phyloP scores from a whole-genome alignment of 2,329 filamentous ascomycete genomes.

The Claviceps purpurea region DNA sequence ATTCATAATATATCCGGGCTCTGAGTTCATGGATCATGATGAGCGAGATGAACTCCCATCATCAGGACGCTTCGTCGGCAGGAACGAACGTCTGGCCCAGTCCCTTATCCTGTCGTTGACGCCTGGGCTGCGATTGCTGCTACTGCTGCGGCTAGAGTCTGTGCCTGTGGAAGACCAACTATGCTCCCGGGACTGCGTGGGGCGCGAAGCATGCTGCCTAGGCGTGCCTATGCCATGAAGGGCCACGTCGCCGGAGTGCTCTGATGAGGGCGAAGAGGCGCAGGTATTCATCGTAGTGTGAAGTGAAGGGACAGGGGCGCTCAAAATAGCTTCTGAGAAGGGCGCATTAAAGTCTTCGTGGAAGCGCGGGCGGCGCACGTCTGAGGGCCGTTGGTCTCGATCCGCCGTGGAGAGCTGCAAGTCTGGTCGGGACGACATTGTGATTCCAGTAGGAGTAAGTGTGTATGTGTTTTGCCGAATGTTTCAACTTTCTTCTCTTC shows the following conservation, averaged over 20 bases:
- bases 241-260: neutral
- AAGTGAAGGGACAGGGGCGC: conserved; percentile 14
- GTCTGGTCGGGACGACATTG: conserved; percentile 16
- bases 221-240: neutral
- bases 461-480: neutral
- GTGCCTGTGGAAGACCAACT: conserved; percentile 14
- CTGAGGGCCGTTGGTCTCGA: conserved; percentile 1
- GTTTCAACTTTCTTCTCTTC: neutral
- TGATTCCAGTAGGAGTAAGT: neutral
- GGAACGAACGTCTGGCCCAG: conserved; percentile 22
- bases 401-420: conserved; percentile 5
- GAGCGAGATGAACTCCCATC: neutral
- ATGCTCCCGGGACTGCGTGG: conserved; percentile 9
- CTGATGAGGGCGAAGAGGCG: conserved; percentile 3
- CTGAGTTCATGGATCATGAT: neutral
- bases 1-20: neutral
- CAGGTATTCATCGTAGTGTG: conserved; percentile 12
- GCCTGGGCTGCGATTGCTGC: conserved; percentile 1
- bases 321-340: conserved; percentile 22
- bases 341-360: conserved; percentile 25
- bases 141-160: conserved; percentile 13
- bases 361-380: conserved; percentile 20
- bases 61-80: conserved; percentile 10
- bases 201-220: neutral
- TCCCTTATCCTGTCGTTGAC: conserved; percentile 20